Percentiles rank a stretch among this genome's conserved stretches.
These are phyloP conservation scores for Mycosarcoma mackinlayi DNA, from an alignment of 1,284 basidiomycete genomes.

Conservation along the genomic window DNA sequence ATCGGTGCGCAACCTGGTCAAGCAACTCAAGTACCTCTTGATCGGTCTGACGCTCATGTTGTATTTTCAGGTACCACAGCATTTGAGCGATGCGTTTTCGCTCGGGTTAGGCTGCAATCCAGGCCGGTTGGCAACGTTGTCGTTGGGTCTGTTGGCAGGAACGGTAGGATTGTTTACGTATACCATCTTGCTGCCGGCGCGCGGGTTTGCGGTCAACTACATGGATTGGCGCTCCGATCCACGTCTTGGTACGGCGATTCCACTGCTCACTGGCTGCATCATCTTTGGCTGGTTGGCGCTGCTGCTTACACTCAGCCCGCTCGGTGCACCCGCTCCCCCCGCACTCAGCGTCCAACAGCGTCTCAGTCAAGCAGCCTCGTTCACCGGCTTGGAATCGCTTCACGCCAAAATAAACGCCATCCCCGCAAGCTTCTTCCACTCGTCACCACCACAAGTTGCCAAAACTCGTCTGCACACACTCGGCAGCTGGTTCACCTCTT, in stretches of 20 bases:
- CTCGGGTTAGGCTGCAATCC: not conserved
- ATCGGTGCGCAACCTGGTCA: constrained; percentile 41
- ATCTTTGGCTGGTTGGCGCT: constrained; percentile 37
- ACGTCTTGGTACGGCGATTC: constrained; percentile 22
- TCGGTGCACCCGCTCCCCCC: constrained; percentile 43
- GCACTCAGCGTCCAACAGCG: constrained; percentile 3
- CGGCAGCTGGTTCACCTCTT: not conserved
- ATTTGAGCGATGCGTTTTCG: constrained; percentile 25
- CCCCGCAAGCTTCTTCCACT: constrained; percentile 2
- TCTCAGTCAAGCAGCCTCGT: constrained; percentile 19
- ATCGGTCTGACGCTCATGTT: constrained; percentile 21
- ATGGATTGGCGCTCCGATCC: constrained; percentile 33
- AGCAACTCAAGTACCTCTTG: constrained; percentile 51
- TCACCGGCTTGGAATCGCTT: constrained; percentile 4
- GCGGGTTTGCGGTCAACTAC: constrained; percentile 34
- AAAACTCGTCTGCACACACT: too few relatives aligned
- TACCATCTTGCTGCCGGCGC: constrained; percentile 35
- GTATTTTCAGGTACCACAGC: constrained; percentile 45
- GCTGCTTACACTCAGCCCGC: constrained; percentile 33
- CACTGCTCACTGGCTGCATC: constrained; percentile 37
- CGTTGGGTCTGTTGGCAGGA: constrained; percentile 10
- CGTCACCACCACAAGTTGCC: not conserved
- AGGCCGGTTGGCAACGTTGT: constrained; percentile 18
- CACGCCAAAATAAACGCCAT: constrained; percentile 9
- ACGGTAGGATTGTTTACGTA: constrained; percentile 40